Evolutionary conservation across 2,329 filamentous ascomycete genomes (phyloP).

Genomic region (Corinectria fuckeliana): DNA sequence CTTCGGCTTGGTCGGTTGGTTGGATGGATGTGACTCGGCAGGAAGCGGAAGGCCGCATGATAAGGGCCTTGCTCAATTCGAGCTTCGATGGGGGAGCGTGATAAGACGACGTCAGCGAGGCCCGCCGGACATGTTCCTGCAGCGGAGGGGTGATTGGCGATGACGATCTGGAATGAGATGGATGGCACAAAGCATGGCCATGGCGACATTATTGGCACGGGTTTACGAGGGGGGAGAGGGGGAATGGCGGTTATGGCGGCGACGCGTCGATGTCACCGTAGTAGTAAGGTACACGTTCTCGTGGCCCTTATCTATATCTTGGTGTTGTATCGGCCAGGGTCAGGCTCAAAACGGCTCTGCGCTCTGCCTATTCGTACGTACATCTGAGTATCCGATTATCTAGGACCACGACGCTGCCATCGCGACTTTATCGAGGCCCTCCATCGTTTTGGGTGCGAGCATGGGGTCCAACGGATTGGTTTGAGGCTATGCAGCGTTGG

Average conservation of each 20-base stretch:
- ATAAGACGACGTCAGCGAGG: conserved; percentile 8
- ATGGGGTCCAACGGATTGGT: conserved; percentile 6
- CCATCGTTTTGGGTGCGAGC: background rate
- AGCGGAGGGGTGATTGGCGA: background rate
- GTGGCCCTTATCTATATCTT: background rate
- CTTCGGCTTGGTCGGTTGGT: no score
- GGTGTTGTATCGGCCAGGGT: no score
- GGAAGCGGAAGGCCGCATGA: conserved; percentile 11
- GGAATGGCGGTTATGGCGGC: conserved; percentile 18
- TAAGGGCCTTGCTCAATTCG: background rate
- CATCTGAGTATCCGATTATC: background rate
- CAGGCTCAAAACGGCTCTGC: no score
- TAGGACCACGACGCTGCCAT: conserved; percentile 1
- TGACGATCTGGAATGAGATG: background rate
- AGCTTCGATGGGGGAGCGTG: background rate
- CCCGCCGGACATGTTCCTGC: conserved; percentile 9
- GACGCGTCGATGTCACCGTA: conserved; percentile 5
- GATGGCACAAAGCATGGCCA: background rate
- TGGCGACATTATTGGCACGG: background rate
- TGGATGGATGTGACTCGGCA: conserved; percentile 4
- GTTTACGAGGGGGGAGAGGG: background rate
- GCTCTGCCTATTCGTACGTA: no score
- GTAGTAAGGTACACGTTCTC: background rate
- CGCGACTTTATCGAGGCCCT: conserved; percentile 11
- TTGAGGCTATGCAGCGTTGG: conserved; percentile 2